Evolutionary conservation across 768 basidiomycete species (phyloP).

Genomic region (Leccinum subgranulosum): DNA sequence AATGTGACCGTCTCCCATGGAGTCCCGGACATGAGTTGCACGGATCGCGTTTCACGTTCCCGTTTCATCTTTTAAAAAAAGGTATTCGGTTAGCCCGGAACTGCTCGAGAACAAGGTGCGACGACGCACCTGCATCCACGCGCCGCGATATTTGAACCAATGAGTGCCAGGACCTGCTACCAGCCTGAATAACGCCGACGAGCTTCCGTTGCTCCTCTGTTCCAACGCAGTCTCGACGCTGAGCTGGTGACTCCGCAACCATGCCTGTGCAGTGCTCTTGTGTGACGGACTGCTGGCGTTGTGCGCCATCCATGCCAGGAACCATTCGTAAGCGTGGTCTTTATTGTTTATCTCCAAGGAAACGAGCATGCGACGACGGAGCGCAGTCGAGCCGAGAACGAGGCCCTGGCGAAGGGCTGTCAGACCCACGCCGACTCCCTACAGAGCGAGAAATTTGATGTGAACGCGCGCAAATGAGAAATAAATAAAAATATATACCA

Average conservation of each 20-base stretch:
- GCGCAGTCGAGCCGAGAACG: slow-evolving; percentile 65
- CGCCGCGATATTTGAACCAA: slow-evolving; percentile 83
- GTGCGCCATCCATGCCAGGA: slow-evolving; percentile 92
- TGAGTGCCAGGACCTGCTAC: slow-evolving; percentile 95
- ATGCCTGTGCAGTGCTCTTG: slow-evolving; percentile 29
- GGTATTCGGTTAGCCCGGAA: background rate
- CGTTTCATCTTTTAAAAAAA: slow-evolving; percentile 69
- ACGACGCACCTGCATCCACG: slow-evolving; percentile 87
- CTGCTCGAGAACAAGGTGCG: background rate
- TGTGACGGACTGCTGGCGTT: slow-evolving; percentile 43
- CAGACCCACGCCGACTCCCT: slow-evolving; percentile 91
- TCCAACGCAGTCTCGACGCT: slow-evolving; percentile 93
- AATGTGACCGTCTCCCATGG: slow-evolving; percentile 98
- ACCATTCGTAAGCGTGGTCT: slow-evolving; percentile 95
- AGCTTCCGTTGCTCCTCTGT: slow-evolving; percentile 87
- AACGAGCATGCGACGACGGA: slow-evolving; percentile 88
- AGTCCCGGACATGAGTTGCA: slow-evolving; percentile 85
- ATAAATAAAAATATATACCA: slow-evolving; percentile 50
- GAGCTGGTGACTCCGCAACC: slow-evolving; percentile 83
- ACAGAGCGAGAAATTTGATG: background rate
- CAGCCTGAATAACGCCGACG: slow-evolving; percentile 85
- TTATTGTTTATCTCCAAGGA: slow-evolving; percentile 95
- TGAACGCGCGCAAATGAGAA: background rate
- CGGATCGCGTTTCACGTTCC: slow-evolving; percentile 89
- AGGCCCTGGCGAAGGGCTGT: slow-evolving; percentile 70